Conservation (phyloP, 805 yeast genomes). For the Spathaspora arborariae region DNA sequence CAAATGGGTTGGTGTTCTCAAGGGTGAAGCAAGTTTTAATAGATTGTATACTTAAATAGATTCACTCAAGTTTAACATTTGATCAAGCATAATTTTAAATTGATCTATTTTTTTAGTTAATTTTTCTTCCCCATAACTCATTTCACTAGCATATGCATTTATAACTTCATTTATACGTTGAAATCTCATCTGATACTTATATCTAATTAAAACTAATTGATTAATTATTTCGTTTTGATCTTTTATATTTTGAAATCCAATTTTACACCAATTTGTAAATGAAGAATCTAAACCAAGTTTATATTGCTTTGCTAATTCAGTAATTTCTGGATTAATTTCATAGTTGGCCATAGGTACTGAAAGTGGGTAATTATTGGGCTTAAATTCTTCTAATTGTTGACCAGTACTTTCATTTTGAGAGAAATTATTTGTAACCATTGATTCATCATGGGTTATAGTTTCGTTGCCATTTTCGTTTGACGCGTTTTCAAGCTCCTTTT, state of each 20-base stretch:
- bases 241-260: neutral
- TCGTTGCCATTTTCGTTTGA: neutral
- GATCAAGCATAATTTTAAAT: neutral
- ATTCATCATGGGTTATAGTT: neutral
- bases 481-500: neutral
- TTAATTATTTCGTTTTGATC: neutral
- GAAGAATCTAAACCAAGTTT: neutral
- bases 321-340: neutral
- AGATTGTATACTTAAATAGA: neutral
- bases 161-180: neutral
- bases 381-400: neutral
- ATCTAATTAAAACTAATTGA: neutral
- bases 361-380: neutral
- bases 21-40: conserved; percentile 17
- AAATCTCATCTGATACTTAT: conserved; percentile 1
- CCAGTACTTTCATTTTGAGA: neutral
- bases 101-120: neutral
- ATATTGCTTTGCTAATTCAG: neutral
- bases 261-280: neutral
- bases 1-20: conserved; percentile 82
- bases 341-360: neutral
- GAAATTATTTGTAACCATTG: neutral
- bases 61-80: conserved; percentile 1
- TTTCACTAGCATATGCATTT: neutral
- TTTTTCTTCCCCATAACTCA: neutral